These are phyloP conservation scores for Ustilago xerochloae DNA, from an alignment of 1,284 basidiomycete species.

Conservation along the genomic window DNA sequence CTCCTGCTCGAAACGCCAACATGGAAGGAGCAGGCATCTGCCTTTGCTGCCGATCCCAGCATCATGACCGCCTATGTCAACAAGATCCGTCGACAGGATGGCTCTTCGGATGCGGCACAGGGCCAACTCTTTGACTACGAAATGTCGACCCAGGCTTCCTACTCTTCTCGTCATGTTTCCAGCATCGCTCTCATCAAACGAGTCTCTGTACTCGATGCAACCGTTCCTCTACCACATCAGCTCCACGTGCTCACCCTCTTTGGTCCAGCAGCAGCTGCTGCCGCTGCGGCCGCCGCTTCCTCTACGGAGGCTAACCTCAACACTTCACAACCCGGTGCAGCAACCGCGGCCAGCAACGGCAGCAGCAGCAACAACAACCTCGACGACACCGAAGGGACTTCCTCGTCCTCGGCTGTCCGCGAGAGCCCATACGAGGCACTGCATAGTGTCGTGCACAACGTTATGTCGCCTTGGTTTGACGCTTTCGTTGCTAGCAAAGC, in stretches of 20 bases:
- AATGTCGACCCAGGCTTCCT: conserved; percentile 79
- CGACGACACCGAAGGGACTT: conserved; percentile 21
- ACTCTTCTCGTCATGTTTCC: conserved; percentile 82
- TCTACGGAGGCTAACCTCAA: not conserved
- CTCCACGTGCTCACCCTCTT: conserved; percentile 93
- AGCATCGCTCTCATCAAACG: conserved; percentile 96
- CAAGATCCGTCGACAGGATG: conserved; percentile 52
- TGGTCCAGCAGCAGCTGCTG: conserved; percentile 79
- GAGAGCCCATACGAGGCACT: conserved; percentile 86
- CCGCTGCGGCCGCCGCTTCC: conserved; percentile 5
- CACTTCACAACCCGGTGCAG: not conserved
- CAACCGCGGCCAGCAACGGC: not conserved
- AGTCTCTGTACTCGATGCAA: conserved; percentile 81
- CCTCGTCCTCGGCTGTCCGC: conserved; percentile 38
- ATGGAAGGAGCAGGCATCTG: conserved; percentile 48
- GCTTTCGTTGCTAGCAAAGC: conserved; percentile 79
- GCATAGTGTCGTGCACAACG: conserved; percentile 94
- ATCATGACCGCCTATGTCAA: conserved; percentile 56
- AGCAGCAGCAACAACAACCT: not conserved
- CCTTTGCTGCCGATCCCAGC: conserved; percentile 53
- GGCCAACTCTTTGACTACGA: conserved; percentile 71
- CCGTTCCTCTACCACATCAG: conserved; percentile 82
- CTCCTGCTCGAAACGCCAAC: conserved; percentile 40
- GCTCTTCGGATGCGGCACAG: conserved; percentile 30
- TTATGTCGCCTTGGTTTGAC: conserved; percentile 98